phyloP scores from a whole-genome alignment of 345 rosid species.

The Rhodamnia argentea region DNA sequence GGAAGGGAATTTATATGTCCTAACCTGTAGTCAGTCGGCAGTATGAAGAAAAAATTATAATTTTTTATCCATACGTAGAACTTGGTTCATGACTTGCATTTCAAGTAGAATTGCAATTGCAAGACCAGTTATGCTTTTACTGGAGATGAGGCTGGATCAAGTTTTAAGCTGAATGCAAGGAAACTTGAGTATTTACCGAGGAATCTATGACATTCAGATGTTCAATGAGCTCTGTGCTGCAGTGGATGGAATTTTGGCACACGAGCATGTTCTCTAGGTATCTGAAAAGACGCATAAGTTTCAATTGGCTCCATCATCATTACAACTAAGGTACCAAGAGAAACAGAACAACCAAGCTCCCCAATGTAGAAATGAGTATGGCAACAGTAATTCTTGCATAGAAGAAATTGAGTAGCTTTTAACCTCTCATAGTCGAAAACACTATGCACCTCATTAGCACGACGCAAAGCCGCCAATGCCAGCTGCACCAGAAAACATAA shows the following conservation, averaged over 20 bases:
- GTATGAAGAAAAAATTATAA: not conserved
- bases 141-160: not conserved
- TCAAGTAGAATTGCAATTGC: not conserved
- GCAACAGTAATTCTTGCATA: not conserved
- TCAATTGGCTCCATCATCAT: not conserved
- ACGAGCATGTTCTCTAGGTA: constrained; percentile 45
- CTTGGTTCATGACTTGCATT: not conserved
- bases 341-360: not conserved
- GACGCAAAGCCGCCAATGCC: constrained; percentile 77
- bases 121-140: not conserved
- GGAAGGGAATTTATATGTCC: constrained; percentile 59
- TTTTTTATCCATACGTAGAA: not conserved
- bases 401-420: not conserved
- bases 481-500: constrained; percentile 29
- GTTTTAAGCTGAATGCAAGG: not conserved
- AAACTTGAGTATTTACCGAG: constrained; percentile 31
- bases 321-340: not conserved
- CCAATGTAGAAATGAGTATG: not conserved
- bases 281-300: constrained; percentile 25
- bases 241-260: constrained; percentile 45
- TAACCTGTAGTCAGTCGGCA: constrained; percentile 27
- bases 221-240: constrained; percentile 40
- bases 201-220: constrained; percentile 43
- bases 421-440: constrained; percentile 76
- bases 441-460: constrained; percentile 45